Conservation (phyloP, 306 rosid species). For the Dalbergia cultrata region DNA sequence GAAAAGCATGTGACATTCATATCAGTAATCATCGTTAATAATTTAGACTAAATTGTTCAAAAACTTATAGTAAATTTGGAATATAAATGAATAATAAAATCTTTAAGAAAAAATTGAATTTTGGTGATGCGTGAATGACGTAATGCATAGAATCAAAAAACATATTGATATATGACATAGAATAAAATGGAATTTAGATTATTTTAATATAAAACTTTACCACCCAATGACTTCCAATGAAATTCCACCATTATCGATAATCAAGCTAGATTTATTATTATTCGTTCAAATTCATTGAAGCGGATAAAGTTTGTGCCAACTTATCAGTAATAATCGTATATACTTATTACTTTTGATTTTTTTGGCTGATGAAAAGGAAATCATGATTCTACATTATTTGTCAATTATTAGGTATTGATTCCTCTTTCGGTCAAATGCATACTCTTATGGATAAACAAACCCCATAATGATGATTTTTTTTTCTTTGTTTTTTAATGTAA, state of each 20-base stretch:
- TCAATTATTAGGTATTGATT: constrained; percentile 11
- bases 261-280: neutral
- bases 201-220: no score
- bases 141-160: no score
- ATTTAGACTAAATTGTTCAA: no score
- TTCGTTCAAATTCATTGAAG: constrained; percentile 23
- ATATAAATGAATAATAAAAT: no score
- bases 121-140: neutral
- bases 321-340: neutral
- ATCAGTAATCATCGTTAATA: no score
- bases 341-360: neutral
- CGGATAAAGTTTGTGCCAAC: neutral
- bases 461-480: no score
- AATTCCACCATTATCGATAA: neutral
- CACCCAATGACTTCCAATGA: neutral
- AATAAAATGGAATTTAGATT: neutral
- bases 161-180: no score
- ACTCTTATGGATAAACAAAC: neutral
- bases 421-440: constrained; percentile 10
- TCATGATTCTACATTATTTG: neutral
- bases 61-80: no score
- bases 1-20: no score
- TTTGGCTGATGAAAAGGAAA: neutral
- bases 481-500: no score
- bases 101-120: no score